phyloP scores from a whole-genome alignment of 306 rosid species.

The Amphicarpaea edgeworthii region DNA sequence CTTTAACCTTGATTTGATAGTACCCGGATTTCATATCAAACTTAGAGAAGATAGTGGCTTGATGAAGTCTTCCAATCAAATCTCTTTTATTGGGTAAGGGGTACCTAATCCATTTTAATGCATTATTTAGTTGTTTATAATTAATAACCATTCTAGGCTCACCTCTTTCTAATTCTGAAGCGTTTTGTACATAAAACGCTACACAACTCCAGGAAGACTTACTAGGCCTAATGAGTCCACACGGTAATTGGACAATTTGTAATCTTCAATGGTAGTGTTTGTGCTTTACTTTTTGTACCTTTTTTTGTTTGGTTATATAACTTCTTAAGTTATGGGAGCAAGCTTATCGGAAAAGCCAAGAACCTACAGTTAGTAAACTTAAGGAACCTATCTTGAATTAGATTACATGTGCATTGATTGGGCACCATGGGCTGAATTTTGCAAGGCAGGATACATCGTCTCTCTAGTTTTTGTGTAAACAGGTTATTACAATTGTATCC shows the following conservation, averaged over 20 bases:
- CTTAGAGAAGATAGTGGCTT: too few relatives aligned
- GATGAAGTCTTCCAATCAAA: too few relatives aligned
- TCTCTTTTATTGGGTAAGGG: too few relatives aligned
- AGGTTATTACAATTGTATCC: constrained; percentile 57
- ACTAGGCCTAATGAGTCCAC: too few relatives aligned
- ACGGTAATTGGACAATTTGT: constrained; percentile 27
- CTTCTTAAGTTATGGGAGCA: constrained; percentile 52
- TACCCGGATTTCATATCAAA: too few relatives aligned
- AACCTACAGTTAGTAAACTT: constrained; percentile 77
- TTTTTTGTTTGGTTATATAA: neutral
- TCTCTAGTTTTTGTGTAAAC: constrained; percentile 96
- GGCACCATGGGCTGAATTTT: constrained; percentile 74
- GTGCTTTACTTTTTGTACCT: neutral
- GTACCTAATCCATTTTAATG: too few relatives aligned
- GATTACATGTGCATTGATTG: constrained; percentile 62
- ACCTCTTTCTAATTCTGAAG: too few relatives aligned
- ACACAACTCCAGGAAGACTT: too few relatives aligned
- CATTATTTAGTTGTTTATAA: too few relatives aligned
- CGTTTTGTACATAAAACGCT: too few relatives aligned
- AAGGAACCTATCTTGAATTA: constrained; percentile 79
- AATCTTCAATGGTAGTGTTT: constrained; percentile 23
- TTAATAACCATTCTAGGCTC: too few relatives aligned
- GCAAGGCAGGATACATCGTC: constrained; percentile 75
- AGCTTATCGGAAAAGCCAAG: constrained; percentile 73
- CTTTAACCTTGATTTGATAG: too few relatives aligned